These are phyloP conservation scores for Tinospora cordifolia DNA, from an alignment of 164 flowering plant genomes.

Conservation along the genomic window DNA sequence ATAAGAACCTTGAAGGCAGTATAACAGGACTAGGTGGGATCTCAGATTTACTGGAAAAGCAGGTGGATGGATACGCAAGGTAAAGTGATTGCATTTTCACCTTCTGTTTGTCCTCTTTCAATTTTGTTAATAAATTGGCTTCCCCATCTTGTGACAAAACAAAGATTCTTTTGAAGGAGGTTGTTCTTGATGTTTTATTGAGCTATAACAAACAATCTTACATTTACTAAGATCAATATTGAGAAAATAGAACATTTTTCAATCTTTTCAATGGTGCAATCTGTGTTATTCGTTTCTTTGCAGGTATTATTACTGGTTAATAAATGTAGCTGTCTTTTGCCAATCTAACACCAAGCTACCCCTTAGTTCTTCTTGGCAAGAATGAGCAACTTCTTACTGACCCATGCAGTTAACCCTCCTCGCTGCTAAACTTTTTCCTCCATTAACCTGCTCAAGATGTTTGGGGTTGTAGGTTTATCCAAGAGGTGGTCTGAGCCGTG, in stretches of 20 bases:
- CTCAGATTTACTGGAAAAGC: background rate
- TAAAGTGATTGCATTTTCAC: background rate
- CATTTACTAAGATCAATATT: background rate
- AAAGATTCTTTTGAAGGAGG: background rate
- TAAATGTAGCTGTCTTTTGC: too few species aligned
- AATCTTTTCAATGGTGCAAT: background rate
- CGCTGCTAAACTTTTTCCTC: background rate
- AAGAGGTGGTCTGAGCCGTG: too few species aligned
- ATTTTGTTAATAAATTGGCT: background rate
- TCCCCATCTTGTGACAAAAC: background rate
- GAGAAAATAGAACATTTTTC: background rate
- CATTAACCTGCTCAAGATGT: too few species aligned
- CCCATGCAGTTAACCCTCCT: background rate
- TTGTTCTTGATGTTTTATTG: background rate
- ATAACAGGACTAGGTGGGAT: background rate
- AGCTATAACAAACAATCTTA: background rate
- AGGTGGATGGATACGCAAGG: background rate
- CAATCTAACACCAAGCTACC: background rate
- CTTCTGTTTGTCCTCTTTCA: background rate
- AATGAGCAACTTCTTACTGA: background rate
- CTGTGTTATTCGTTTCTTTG: background rate
- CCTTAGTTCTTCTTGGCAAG: background rate
- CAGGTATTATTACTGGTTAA: background rate
- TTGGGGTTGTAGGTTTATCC: too few species aligned
- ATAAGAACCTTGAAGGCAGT: background rate